Base-by-base conservation (phyloP, 805 yeast genomes). In the Metschnikowia lochheadii region DNA sequence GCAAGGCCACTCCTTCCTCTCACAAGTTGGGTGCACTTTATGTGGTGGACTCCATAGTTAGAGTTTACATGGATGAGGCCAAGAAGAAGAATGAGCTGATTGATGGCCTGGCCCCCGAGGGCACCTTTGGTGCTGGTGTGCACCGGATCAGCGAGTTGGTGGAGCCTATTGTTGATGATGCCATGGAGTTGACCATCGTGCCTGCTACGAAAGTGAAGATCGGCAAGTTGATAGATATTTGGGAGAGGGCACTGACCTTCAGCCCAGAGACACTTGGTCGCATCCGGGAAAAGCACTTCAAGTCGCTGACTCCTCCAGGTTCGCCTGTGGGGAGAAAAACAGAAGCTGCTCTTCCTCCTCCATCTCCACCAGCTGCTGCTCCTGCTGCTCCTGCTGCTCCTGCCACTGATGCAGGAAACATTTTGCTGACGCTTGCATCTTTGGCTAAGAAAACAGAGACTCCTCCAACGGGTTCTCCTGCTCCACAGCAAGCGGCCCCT, bases 1-100 rank as follows among this genome's bases (percentile, higher is more conserved):
- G 91, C 70, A 86, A 82, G 68, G 79, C 81, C 50, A 80, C 88
- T 17, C 87, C 92, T 31, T 76, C 83, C 20, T 70, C 91, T 44
- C 95, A 92, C 70, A 94, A 91, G 72, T 78, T 94, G 57, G 98
- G 98, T 50, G 83, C 89, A 43, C 73, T 94, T 65, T 94, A 94
- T 67, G 91, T 90, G 55, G 83, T 92, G 54, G 99, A 94, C 69
- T 89, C 98, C 23, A 81, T 94, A 56, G 94, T 88, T 49, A 82
- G 98, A 69, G 90, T 85, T 23, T 88, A 80, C 63, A 81, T 83
- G 63, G 96, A 87, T 51, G 85, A 83, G 61, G 86, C 91, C 49
- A 78, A 79, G 57, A 80, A 82, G 56, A 68, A 70, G 36, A 76
- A 75, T 56, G 78, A 81, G 62, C 67, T 68, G 42, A 72, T 83